Percentiles rank a stretch among this genome's conserved stretches.
These are phyloP conservation scores for Nepenthes alata DNA, from an alignment of 179 eudicot genomes.

Conservation along the genomic window DNA sequence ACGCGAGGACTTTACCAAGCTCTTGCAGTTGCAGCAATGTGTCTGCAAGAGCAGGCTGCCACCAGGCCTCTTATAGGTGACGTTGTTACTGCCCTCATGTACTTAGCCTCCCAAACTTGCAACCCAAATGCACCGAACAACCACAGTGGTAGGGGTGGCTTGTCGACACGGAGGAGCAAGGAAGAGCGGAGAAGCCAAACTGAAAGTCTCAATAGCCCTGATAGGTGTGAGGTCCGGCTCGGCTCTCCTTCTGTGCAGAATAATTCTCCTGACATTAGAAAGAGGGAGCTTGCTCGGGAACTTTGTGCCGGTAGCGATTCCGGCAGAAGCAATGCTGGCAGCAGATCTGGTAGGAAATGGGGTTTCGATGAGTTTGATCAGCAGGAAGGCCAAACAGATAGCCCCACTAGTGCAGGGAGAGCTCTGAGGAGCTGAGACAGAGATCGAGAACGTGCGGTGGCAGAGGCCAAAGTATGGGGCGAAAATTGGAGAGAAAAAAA, in stretches of 20 bases:
- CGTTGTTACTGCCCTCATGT: slow-evolving; percentile 80
- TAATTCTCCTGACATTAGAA: slow-evolving; percentile 67
- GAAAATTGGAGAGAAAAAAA: slow-evolving; percentile 82
- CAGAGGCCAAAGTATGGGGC: slow-evolving; percentile 97
- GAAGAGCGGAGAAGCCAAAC: slow-evolving; percentile 39
- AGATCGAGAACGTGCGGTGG: slow-evolving; percentile 85
- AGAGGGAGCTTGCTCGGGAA: slow-evolving; percentile 40
- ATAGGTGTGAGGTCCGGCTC: slow-evolving; percentile 28
- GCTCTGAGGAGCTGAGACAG: slow-evolving; percentile 60
- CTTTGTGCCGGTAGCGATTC: slow-evolving; percentile 40
- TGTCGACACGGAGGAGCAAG: slow-evolving; percentile 50
- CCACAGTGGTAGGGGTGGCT: slow-evolving; percentile 38
- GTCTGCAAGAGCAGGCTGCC: slow-evolving; percentile 94
- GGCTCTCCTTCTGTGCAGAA: slow-evolving; percentile 52
- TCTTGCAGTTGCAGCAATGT: slow-evolving; percentile 97
- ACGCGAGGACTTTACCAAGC: slow-evolving; percentile 95
- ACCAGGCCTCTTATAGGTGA: slow-evolving; percentile 90
- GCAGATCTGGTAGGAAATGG: slow-evolving; percentile 76
- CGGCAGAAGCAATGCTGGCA: slow-evolving; percentile 40
- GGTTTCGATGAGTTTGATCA: slow-evolving; percentile 47
- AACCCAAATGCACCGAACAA: slow-evolving; percentile 56
- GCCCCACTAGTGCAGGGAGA: slow-evolving; percentile 65
- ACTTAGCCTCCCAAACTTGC: slow-evolving; percentile 77
- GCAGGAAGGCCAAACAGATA: slow-evolving; percentile 47
- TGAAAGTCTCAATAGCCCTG: slow-evolving; percentile 47